Evolutionary conservation across 1,284 basidiomycete species (phyloP), one percentile per base, ranked within the genome.

Genomic region (Pholiota adiposa): DNA sequence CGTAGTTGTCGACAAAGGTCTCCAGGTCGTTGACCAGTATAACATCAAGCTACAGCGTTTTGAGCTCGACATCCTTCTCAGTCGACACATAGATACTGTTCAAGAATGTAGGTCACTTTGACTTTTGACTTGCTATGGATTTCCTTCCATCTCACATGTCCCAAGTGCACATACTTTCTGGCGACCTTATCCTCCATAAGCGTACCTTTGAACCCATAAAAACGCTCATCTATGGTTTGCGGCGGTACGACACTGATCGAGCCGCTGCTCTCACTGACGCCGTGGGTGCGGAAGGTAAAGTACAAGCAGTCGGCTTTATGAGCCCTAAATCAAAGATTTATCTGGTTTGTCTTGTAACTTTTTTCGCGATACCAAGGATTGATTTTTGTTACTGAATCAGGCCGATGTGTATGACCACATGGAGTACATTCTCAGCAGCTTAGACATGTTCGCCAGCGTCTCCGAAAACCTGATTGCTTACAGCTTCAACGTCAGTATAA

Each of bases 391-490:
- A 14, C 16, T 27, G 18, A 38, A n/a, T n/a, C 27, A 56, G 54
- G 54, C 86, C 9, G 88, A 89, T 69, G 86, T 89, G 2, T 79
- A 83, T 60, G 88, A 90, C 66, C 88, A 90, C 65, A 87, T 88
- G 76, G 87, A 89, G 58, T 88, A 87, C 63, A 83, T 87, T 41
- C 69, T 89, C 46, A 79, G 79, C 7, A 88, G 84, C 63, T 67
- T 90, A 54, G 88, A 90, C 63, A 88, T 86, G 84, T 88, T 88
- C 65, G 78, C 84, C 3, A 81, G 79, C n/a, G 83, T 88, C 59
- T 77, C 85, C 14, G 87, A 90, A 68, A 90, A 90, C 67, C 70
- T 90, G 66, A 88, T 91, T 65, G 81, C 82, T 61, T 90, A 86
- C 69, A 83, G 86, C 2, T 91, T 75, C 63, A 75, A 75, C 59